Evolutionary conservation across 441 rosid species (phyloP).

Genomic region (Populus hybrid): DNA sequence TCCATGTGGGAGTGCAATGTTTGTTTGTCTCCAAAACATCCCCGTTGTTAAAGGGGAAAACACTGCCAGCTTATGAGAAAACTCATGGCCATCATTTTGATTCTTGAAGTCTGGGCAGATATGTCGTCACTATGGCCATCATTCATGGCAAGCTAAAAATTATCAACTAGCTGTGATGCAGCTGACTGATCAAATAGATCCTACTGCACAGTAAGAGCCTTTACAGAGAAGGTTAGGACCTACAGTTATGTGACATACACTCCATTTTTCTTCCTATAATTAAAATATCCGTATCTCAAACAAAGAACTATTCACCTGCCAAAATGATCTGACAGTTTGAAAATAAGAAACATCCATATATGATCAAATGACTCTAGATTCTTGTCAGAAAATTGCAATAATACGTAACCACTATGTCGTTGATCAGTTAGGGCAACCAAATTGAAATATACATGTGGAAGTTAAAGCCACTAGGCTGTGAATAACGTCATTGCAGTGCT

Average conservation of each 20-base stretch:
- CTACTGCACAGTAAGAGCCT: background rate
- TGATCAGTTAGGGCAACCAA: background rate
- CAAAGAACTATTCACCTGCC: background rate
- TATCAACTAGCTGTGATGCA: background rate
- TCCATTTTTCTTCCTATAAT: background rate
- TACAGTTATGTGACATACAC: background rate
- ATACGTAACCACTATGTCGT: background rate
- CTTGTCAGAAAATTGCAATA: background rate
- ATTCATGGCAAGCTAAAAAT: background rate
- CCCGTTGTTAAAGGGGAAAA: slow-evolving; percentile 1
- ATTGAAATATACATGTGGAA: too few relatives aligned
- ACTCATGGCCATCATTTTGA: background rate
- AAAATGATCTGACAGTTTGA: background rate
- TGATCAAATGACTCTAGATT: background rate
- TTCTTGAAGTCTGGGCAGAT: background rate
- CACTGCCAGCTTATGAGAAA: background rate
- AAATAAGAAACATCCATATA: background rate
- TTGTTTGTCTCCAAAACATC: background rate
- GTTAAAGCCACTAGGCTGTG: background rate
- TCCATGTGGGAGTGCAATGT: slow-evolving; percentile 1
- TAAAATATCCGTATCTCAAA: background rate
- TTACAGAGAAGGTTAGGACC: background rate
- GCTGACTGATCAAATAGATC: background rate
- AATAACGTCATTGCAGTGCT: background rate
- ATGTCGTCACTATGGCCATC: background rate